Conservation (phyloP, 2,329 filamentous ascomycete species). For the Clathrospora elynae region DNA sequence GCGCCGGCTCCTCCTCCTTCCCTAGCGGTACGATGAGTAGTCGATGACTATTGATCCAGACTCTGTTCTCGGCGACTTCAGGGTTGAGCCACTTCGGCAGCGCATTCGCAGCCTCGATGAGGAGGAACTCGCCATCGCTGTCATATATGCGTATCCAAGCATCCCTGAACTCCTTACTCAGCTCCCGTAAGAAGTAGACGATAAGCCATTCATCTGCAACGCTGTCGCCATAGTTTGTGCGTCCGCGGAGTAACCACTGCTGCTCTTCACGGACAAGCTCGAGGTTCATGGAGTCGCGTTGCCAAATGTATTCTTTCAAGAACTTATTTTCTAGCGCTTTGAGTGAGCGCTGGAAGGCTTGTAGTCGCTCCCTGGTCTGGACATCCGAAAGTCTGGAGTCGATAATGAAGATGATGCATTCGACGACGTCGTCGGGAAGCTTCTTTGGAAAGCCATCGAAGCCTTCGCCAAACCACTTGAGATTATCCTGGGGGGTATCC, state of each 20-base stretch:
- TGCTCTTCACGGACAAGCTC: constrained; percentile 64
- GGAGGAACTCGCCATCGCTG: constrained; percentile 90
- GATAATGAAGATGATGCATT: constrained; percentile 79
- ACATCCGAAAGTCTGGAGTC: constrained; percentile 60
- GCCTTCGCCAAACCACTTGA: constrained; percentile 69
- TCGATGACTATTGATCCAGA: constrained; percentile 83
- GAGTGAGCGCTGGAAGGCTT: constrained; percentile 72
- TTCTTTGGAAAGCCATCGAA: constrained; percentile 69
- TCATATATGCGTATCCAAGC: constrained; percentile 85
- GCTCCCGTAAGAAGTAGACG: constrained; percentile 82
- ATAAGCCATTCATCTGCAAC: constrained; percentile 98
- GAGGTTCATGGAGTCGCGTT: constrained; percentile 79
- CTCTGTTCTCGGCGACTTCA: constrained; percentile 81
- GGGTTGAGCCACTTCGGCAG: constrained; percentile 91
- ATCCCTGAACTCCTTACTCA: constrained; percentile 72
- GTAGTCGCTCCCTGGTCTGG: constrained; percentile 68
- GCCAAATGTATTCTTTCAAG: constrained; percentile 92
- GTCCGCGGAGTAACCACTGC: constrained; percentile 69
- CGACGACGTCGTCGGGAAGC: constrained; percentile 81
- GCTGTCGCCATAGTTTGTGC: constrained; percentile 88
- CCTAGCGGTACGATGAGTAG: constrained; percentile 72
- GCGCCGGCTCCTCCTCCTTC: constrained; percentile 33
- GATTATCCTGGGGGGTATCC: constrained; percentile 55
- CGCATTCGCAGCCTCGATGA: constrained; percentile 89
- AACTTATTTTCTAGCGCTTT: constrained; percentile 66